phyloP scores from a whole-genome alignment of 768 basidiomycete species.

The Lentinula sp. region DNA sequence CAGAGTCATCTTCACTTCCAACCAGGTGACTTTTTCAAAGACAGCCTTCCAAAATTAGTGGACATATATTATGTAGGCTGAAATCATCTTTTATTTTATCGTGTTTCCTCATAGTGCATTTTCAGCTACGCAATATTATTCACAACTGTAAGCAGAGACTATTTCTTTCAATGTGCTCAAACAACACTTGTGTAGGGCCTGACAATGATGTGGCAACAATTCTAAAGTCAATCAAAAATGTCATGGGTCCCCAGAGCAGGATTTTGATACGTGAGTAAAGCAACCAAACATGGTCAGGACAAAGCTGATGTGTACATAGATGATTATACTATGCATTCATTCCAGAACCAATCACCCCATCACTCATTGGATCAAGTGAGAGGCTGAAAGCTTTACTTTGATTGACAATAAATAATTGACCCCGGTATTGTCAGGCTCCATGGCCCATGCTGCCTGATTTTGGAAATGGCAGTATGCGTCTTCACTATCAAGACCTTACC shows the following conservation, averaged over 20 bases:
- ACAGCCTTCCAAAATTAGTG: conserved; percentile 17
- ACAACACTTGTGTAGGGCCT: neutral
- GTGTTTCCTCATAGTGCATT: neutral
- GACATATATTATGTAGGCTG: conserved; percentile 27
- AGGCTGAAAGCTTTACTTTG: no score
- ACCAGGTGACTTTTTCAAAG: conserved; percentile 22
- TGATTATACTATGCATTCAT: neutral
- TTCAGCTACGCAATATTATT: conserved; percentile 17
- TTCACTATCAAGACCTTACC: neutral
- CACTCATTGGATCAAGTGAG: neutral
- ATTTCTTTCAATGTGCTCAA: neutral
- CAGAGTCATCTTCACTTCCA: conserved; percentile 19
- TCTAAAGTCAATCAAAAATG: neutral
- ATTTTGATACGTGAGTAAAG: neutral
- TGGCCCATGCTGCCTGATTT: neutral
- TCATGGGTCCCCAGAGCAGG: neutral
- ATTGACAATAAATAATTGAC: neutral
- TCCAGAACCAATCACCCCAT: neutral
- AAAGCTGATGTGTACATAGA: neutral
- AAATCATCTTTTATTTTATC: neutral
- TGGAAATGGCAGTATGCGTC: neutral
- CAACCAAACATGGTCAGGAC: neutral
- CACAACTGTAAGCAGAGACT: conserved; percentile 18
- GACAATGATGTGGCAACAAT: neutral
- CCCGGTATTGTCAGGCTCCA: neutral